A percentile compares a stretch with the other conserved stretches of the same genome.
Evolutionary conservation across 2,329 filamentous ascomycete species (phyloP).

Genomic region (Arthrobotrys sinensis): DNA sequence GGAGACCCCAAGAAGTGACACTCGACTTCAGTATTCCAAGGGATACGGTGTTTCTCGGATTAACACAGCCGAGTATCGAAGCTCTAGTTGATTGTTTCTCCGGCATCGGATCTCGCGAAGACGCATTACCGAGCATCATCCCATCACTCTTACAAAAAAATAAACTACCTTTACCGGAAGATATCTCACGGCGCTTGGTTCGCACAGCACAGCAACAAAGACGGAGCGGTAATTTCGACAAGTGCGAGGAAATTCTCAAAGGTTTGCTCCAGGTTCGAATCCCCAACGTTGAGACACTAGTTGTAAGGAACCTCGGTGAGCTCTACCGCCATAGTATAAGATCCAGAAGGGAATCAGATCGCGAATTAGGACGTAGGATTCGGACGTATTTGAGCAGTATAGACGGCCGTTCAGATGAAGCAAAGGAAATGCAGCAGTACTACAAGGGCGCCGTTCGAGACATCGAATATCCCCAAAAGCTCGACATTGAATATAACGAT

Average conservation of each 20-base stretch:
- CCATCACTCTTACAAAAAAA: constrained; percentile 5
- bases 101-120: constrained; percentile 18
- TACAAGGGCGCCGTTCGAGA: not conserved
- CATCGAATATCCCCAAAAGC: not conserved
- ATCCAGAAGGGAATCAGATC: not conserved
- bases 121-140: constrained; percentile 18
- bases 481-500: not conserved
- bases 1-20: not conserved
- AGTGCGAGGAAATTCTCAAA: constrained; percentile 15
- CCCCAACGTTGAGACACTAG: not conserved
- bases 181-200: not conserved
- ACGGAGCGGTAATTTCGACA: constrained; percentile 12
- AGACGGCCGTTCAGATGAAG: not conserved
- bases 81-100: not conserved
- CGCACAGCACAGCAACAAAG: constrained; percentile 1
- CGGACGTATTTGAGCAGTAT: not conserved
- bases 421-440: not conserved
- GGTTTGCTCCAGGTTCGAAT: not conserved
- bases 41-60: not conserved
- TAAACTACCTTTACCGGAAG: constrained; percentile 5
- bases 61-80: constrained; percentile 18
- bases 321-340: constrained; percentile 19
- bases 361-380: constrained; percentile 3
- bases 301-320: constrained; percentile 2
- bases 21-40: not conserved